phyloP scores from a whole-genome alignment of 2,329 filamentous ascomycete genomes.

The Diaporthe destruens region DNA sequence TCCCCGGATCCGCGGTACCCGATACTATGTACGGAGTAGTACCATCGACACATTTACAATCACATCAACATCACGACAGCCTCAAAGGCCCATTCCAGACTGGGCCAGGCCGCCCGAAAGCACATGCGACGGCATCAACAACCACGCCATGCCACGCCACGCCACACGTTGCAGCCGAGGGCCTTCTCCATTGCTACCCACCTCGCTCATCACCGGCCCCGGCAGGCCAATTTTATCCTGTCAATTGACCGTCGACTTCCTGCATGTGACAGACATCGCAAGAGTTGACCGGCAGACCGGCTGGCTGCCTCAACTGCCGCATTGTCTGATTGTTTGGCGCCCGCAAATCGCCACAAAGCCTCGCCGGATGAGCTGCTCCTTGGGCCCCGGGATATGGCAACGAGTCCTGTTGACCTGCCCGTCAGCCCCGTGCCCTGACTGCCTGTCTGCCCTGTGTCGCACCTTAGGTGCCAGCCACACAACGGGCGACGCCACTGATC shows the following conservation, averaged over 20 bases:
- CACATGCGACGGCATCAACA: constrained; percentile 23
- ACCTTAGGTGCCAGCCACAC: background rate
- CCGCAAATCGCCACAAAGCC: background rate
- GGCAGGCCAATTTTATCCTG: constrained; percentile 12
- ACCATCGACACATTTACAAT: background rate
- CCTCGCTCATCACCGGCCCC: constrained; percentile 6
- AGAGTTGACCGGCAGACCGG: background rate
- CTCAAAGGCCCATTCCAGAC: constrained; percentile 1
- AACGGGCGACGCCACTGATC: constrained; percentile 8
- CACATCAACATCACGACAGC: constrained; percentile 5
- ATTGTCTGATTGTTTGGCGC: background rate
- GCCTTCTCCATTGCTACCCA: constrained; percentile 12
- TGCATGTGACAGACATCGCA: constrained; percentile 13
- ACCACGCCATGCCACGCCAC: constrained; percentile 16
- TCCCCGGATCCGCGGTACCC: constrained; percentile 28
- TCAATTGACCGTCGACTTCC: background rate
- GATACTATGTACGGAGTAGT: too few relatives aligned
- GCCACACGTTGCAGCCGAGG: constrained; percentile 28
- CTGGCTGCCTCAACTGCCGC: constrained; percentile 5
- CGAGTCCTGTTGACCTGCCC: background rate
- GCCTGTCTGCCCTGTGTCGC: background rate
- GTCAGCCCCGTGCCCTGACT: too few relatives aligned
- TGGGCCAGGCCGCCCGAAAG: constrained; percentile 11
- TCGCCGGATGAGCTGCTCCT: background rate
- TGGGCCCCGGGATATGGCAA: background rate